phyloP scores from a whole-genome alignment of 768 basidiomycete species.

The Piloderma croceum region DNA sequence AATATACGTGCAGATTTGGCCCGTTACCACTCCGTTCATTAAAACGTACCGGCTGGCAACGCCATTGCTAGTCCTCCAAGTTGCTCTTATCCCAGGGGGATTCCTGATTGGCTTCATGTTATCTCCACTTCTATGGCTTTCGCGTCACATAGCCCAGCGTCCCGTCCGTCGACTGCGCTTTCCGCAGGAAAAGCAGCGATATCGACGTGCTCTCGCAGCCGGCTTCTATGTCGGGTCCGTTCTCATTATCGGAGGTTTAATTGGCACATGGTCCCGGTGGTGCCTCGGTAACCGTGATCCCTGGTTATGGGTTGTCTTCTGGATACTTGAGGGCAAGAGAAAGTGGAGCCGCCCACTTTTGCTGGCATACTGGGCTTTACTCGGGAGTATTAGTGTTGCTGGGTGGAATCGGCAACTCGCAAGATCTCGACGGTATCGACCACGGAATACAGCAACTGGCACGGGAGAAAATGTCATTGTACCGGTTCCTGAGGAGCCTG shows the following conservation, averaged over 20 bases:
- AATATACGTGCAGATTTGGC: slow-evolving; percentile 57
- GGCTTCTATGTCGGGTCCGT: slow-evolving; percentile 78
- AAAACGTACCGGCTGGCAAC: slow-evolving; percentile 91
- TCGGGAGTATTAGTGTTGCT: slow-evolving; percentile 81
- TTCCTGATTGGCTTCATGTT: slow-evolving; percentile 90
- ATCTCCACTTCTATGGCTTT: slow-evolving; percentile 88
- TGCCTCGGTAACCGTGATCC: slow-evolving; percentile 72
- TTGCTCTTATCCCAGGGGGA: slow-evolving; percentile 88
- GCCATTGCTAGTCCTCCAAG: slow-evolving; percentile 85
- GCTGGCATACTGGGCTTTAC: slow-evolving; percentile 77
- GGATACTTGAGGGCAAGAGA: slow-evolving; percentile 67
- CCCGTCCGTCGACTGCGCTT: slow-evolving; percentile 76
- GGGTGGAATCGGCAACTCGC: slow-evolving; percentile 93
- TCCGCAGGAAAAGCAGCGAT: slow-evolving; percentile 77
- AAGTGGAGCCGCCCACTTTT: slow-evolving; percentile 77
- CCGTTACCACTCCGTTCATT: slow-evolving; percentile 73
- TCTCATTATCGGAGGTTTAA: slow-evolving; percentile 72
- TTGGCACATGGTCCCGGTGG: slow-evolving; percentile 93
- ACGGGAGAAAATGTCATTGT: slow-evolving; percentile 31
- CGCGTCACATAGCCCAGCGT: slow-evolving; percentile 84
- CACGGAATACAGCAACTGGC: no score
- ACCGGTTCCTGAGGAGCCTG: slow-evolving; percentile 16
- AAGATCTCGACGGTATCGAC: slow-evolving; percentile 63
- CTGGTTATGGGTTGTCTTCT: slow-evolving; percentile 80
- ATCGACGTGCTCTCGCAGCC: slow-evolving; percentile 77